These are phyloP conservation scores for Neofusicoccum kwambonambiense DNA, from an alignment of 2,329 filamentous ascomycete genomes.

Conservation along the genomic window DNA sequence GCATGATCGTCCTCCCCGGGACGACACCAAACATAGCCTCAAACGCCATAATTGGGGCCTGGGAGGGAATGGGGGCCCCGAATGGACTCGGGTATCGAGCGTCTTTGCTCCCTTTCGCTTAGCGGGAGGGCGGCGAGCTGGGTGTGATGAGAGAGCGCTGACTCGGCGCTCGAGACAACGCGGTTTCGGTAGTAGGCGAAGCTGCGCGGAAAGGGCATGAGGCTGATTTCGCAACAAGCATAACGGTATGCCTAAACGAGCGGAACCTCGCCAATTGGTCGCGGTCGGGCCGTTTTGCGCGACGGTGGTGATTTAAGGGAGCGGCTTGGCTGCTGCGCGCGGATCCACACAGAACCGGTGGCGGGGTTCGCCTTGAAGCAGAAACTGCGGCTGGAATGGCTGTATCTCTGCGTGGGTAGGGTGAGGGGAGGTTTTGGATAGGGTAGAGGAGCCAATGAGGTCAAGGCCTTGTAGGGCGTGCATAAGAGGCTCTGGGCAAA, in stretches of 20 bases:
- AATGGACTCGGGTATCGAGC: too few species aligned
- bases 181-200: neutral
- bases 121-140: neutral
- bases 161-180: neutral
- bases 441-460: neutral
- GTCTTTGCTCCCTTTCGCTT: neutral
- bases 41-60: neutral
- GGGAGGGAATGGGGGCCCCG: too few species aligned
- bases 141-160: neutral
- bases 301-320: neutral
- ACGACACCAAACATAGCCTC: neutral
- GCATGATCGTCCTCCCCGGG: neutral
- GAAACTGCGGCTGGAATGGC: neutral
- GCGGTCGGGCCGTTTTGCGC: neutral
- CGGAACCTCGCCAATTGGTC: neutral
- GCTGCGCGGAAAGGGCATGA: neutral
- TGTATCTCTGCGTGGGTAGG: neutral
- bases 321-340: neutral
- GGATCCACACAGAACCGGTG: neutral
- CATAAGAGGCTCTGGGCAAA: neutral
- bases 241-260: too few species aligned
- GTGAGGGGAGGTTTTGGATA: neutral
- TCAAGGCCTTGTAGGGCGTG: neutral
- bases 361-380: neutral
- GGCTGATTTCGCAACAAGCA: too few species aligned